Base-by-base conservation (phyloP, 1,284 basidiomycete genomes). In the Jaminaea rosea region DNA sequence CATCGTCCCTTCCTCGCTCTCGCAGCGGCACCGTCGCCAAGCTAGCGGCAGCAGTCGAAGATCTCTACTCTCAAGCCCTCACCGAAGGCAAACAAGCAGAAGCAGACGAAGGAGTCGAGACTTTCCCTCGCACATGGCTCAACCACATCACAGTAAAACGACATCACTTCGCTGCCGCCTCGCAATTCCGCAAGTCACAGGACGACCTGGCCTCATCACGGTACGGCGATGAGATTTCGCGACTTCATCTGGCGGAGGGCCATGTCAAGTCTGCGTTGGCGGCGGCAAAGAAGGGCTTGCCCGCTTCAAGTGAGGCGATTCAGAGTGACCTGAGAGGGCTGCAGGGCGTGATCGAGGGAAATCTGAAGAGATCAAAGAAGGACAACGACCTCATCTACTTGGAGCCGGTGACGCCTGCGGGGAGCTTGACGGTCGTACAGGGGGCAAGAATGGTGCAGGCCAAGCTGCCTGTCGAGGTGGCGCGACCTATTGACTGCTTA, bases 331-430 rank as follows among this genome's bases (percentile, higher is more conserved):
- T 60, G 15, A 82, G 87, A 66, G 83, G 79, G 19, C 78, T 94
- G 17, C 81, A 86, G 65, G 84, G 80, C 42, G 83, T 83, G 31
- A 73, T 89, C 28, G 67, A 74, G 23, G 63, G 75, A 2, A 76
- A 77, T 21, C 65, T 79, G 19, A 75, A 78, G 2, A 81, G 88
- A 13, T 88, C 92, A 0, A 73, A 68, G 56, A 82, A 88, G 26
- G 94, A 98, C 74, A 99, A 99, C 69, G 88, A 96, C 73, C 78
- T 97, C 4, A 94, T 99, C 47, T 99, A 98, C 76, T 87, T 96
- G 61, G 81, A 89, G 52, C 84, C 88, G 42, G 80, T 94, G 0
- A 91, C 90, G 0, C 77, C 88, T 0, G 69, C 81, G 1, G 82
- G 86, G 1, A 80, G 84, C 26, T 79, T 96, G 3, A 76, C 84